Conservation (phyloP, 2,329 filamentous ascomycete species). For the Colletotrichum destructivum region DNA sequence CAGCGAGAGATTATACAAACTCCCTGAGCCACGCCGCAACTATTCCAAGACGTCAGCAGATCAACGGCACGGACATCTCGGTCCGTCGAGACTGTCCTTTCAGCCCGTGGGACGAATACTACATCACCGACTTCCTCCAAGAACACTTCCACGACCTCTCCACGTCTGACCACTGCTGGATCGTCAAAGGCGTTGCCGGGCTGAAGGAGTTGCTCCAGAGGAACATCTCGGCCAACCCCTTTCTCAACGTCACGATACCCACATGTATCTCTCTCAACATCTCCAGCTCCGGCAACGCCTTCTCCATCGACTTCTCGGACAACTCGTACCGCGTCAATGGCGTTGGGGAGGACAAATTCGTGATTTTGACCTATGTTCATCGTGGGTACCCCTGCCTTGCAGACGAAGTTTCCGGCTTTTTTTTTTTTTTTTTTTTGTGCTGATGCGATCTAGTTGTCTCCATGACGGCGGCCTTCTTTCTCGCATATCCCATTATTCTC, state of each 20-base stretch:
- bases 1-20: not conserved
- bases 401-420: not conserved
- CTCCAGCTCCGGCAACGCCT: conserved; percentile 22
- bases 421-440: not conserved
- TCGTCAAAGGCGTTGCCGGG: conserved; percentile 33
- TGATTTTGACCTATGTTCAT: conserved; percentile 31
- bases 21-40: not conserved
- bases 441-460: not conserved
- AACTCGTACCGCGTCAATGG: conserved; percentile 25
- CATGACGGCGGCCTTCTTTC: conserved; percentile 35
- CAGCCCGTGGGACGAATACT: conserved; percentile 24
- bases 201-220: conserved; percentile 19
- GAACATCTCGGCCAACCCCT: conserved; percentile 33
- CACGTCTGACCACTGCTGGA: conserved; percentile 35
- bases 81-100: conserved; percentile 3
- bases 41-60: not conserved
- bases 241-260: conserved; percentile 35
- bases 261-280: conserved; percentile 29
- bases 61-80: conserved; percentile 1
- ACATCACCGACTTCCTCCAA: conserved; percentile 36
- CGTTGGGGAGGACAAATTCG: conserved; percentile 10
- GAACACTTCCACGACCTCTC: conserved; percentile 26
- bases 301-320: conserved; percentile 32
- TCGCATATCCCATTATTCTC: conserved; percentile 29
- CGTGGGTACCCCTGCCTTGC: not conserved